Evolutionary conservation across 1,284 basidiomycete species (phyloP), one percentile per base, ranked within the genome.

Genomic region (Fomes fomentarius): DNA sequence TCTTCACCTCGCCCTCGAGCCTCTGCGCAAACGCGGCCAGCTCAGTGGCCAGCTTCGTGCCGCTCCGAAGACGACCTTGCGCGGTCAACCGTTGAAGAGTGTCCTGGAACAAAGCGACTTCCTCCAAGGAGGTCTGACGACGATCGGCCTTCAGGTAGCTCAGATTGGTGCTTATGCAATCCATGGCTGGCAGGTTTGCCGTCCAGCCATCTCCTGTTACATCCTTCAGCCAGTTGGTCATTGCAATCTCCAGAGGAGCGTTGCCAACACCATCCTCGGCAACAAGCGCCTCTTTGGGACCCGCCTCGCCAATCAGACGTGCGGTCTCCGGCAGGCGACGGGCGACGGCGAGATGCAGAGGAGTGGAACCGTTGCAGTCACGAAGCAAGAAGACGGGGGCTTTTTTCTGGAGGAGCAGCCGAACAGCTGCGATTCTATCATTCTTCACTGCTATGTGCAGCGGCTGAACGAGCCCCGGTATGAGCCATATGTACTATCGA

Each of bases 191-290:
- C n/a, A n/a, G n/a, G n/a, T n/a, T n/a, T n/a, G n/a, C n/a, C n/a
- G n/a, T n/a, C n/a, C n/a, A n/a, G n/a, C 40, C 39, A 5, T 35
- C 28, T 9, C 51, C 47, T 4, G 61, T 57, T 35, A 39, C 25
- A n/a, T 25, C 14, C 2, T 54, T 50, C 17, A 73, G 63, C 43
- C 55, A 60, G 14, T 63, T 41, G 21, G 60, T 63, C 10, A 50
- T 45, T 2, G 74, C 73, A 33, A 76, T 73, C 53, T 85, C 84
- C 4, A 79, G 58, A 0, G 80, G 73, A 0, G 80, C 82, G 50
- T 78, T 74, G 3, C 83, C 84, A 5, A 84, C 79, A 19, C 76
- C 76, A 58, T 84, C 78, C 63, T 85, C 82, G 34, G 73, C 66
- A 48, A 71, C 70, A 4, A 83, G 63, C 0, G 67, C 71, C 22